A percentile compares a stretch with the other conserved stretches of the same genome.
These are phyloP conservation scores for Lathyrus oleraceus DNA, from an alignment of 306 rosid species.

Conservation along the genomic window DNA sequence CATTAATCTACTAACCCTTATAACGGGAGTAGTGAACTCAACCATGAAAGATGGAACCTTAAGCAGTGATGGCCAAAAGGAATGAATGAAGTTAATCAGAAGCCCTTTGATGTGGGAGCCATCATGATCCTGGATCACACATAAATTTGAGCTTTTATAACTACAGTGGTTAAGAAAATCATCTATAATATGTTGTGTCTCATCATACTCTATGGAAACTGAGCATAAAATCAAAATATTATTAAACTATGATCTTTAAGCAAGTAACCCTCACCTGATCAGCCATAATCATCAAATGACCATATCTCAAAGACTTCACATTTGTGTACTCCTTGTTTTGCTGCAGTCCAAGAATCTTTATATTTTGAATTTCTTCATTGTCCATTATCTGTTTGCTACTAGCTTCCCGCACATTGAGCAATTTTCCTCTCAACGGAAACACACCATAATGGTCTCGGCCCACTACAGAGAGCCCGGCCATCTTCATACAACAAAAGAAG, in stretches of 20 bases:
- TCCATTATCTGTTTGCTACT: slow-evolving; percentile 74
- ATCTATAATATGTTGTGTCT: not conserved
- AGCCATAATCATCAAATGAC: slow-evolving; percentile 96
- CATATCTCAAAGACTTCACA: slow-evolving; percentile 81
- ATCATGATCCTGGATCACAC: slow-evolving; percentile 73
- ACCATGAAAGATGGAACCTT: slow-evolving; percentile 83
- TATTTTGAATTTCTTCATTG: slow-evolving; percentile 83
- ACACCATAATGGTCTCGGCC: slow-evolving; percentile 93
- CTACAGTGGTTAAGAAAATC: not conserved
- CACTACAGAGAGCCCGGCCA: slow-evolving; percentile 93
- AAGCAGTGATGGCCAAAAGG: slow-evolving; percentile 90
- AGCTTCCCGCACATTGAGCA: slow-evolving; percentile 95
- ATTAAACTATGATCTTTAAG: not conserved
- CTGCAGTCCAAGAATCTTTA: slow-evolving; percentile 90
- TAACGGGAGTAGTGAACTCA: slow-evolving; percentile 91
- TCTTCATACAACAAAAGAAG: slow-evolving; percentile 42
- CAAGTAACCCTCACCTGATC: slow-evolving; percentile 71
- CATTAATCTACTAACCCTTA: slow-evolving; percentile 53
- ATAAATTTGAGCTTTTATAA: not conserved
- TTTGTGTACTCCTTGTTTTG: slow-evolving; percentile 74
- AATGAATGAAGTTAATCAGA: slow-evolving; percentile 82
- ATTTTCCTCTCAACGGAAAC: slow-evolving; percentile 84
- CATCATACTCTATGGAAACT: not conserved
- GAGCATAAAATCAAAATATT: not conserved
- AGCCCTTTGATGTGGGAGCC: slow-evolving; percentile 98